A percentile compares a stretch with the other conserved stretches of the same genome.
phyloP scores from a whole-genome alignment of 2,329 filamentous ascomycete genomes.

The Verticillium albo-atrum region DNA sequence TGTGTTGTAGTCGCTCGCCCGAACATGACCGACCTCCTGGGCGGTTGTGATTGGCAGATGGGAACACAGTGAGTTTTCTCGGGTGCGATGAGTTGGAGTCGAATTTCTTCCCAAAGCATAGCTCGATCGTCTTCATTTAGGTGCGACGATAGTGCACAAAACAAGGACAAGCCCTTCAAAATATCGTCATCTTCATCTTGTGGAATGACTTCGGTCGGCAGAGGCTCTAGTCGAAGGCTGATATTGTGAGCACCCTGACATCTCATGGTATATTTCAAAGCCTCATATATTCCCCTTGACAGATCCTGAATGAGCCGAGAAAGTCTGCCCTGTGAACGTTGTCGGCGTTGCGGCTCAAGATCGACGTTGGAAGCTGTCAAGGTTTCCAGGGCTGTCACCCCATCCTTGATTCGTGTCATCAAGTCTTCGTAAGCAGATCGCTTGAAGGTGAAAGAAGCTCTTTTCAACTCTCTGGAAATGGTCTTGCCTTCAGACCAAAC shows the following conservation, averaged over 20 bases:
- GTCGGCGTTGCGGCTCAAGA: conserved; percentile 14
- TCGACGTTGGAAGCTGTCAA: conserved; percentile 14
- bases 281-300: conserved; percentile 14
- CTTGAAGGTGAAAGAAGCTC: conserved; percentile 5
- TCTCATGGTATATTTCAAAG: no score
- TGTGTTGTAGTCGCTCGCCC: not conserved
- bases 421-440: conserved; percentile 5
- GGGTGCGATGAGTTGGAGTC: no score
- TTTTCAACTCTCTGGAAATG: conserved; percentile 5
- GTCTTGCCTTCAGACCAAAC: no score
- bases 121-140: not conserved
- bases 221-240: conserved; percentile 12
- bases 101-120: no score
- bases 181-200: conserved; percentile 14
- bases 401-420: conserved; percentile 11
- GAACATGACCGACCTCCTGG: no score
- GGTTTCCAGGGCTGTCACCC: conserved; percentile 15
- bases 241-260: conserved; percentile 11
- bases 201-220: conserved; percentile 5
- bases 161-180: not conserved
- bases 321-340: conserved; percentile 13
- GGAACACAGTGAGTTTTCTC: no score
- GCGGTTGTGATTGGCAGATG: no score
- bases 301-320: conserved; percentile 14
- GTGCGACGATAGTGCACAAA: conserved; percentile 7